These are phyloP conservation scores for Brasenia schreberi DNA, from an alignment of 164 flowering plant species.

Conservation along the genomic window DNA sequence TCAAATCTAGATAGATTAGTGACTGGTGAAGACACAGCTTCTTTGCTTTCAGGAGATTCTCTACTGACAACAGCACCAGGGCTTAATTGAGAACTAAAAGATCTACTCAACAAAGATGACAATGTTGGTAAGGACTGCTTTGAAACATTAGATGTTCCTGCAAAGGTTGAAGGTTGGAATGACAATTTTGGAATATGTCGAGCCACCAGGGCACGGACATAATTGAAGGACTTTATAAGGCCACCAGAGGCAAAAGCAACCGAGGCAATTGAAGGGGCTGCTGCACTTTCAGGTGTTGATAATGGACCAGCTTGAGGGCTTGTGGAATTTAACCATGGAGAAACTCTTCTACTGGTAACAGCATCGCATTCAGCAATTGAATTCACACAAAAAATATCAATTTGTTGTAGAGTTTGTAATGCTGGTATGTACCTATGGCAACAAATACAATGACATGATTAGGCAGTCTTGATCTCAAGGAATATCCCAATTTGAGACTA, in stretches of 20 bases:
- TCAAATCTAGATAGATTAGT: constrained; percentile 33
- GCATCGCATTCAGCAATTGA: constrained; percentile 66
- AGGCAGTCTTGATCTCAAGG: background rate
- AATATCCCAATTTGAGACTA: too few relatives aligned
- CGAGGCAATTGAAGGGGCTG: constrained; percentile 43
- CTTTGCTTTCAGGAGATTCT: constrained; percentile 64
- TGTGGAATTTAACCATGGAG: constrained; percentile 48
- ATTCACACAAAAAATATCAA: constrained; percentile 76
- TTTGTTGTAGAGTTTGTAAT: constrained; percentile 73
- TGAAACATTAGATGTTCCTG: constrained; percentile 60
- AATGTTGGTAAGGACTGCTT: constrained; percentile 69
- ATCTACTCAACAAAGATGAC: constrained; percentile 77
- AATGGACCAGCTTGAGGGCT: constrained; percentile 39
- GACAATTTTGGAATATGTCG: constrained; percentile 66
- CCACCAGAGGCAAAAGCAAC: constrained; percentile 68
- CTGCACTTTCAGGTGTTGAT: constrained; percentile 23
- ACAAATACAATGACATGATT: background rate
- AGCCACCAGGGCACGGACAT: constrained; percentile 76
- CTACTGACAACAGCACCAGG: constrained; percentile 28
- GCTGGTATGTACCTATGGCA: constrained; percentile 76
- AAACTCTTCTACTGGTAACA: constrained; percentile 32
- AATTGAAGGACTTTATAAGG: constrained; percentile 76
- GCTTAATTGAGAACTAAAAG: constrained; percentile 68
- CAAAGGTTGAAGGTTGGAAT: constrained; percentile 74
- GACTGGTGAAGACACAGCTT: constrained; percentile 30